Percentiles rank a stretch among this genome's conserved stretches.
phyloP scores from a whole-genome alignment of 2,329 filamentous ascomycete genomes.

The Cercospora canescens region DNA sequence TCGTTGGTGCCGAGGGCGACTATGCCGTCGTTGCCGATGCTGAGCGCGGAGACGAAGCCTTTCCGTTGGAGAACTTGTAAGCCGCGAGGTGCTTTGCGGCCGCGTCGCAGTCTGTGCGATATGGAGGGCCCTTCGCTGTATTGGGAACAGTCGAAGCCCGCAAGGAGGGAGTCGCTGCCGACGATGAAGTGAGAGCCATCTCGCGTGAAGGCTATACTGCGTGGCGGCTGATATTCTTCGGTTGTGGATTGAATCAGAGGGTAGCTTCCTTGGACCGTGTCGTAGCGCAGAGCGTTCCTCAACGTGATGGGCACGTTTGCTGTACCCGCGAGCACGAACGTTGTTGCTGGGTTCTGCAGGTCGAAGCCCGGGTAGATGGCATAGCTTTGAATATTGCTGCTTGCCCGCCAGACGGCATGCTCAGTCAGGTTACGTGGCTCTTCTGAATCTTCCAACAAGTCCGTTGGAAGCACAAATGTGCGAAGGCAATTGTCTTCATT shows the following conservation, averaged over 20 bases:
- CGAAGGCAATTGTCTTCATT: conserved; percentile 53
- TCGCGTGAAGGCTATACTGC: conserved; percentile 55
- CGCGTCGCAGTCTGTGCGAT: conserved; percentile 42
- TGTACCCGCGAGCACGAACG: conserved; percentile 53
- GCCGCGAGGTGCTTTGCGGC: conserved; percentile 32
- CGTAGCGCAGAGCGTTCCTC: conserved; percentile 54
- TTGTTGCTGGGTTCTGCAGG: conserved; percentile 51
- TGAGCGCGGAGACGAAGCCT: conserved; percentile 56
- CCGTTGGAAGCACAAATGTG: conserved; percentile 55
- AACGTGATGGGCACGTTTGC: conserved; percentile 59
- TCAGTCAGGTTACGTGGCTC: conserved; percentile 42
- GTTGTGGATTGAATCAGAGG: conserved; percentile 56
- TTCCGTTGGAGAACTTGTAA: conserved; percentile 53
- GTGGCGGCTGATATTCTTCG: conserved; percentile 57
- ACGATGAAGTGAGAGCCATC: conserved; percentile 57
- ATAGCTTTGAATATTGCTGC: conserved; percentile 51
- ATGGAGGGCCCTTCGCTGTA: conserved; percentile 49
- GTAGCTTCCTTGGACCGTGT: conserved; percentile 51
- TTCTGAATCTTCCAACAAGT: conserved; percentile 46
- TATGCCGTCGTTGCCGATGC: conserved; percentile 48
- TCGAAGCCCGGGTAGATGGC: conserved; percentile 57
- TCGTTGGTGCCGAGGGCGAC: conserved; percentile 60
- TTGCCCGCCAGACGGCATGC: conserved; percentile 51
- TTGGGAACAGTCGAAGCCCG: conserved; percentile 56
- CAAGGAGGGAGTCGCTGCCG: conserved; percentile 55